Base-by-base conservation (phyloP, 164 flowering plant genomes). In the Berberis thunbergii region DNA sequence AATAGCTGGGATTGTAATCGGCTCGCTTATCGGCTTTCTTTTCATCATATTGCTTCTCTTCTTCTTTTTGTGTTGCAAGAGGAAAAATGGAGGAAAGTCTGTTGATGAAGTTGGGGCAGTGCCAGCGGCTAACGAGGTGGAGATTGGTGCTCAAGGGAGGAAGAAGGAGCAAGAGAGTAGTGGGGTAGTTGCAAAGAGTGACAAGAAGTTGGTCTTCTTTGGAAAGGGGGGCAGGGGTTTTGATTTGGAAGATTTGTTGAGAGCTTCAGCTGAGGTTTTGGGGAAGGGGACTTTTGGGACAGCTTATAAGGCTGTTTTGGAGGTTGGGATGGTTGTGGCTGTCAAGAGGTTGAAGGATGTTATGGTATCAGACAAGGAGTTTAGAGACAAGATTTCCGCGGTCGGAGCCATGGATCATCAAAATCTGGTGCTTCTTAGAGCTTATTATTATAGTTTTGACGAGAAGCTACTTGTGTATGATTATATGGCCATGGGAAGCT, bases 291-390 rank as follows among this genome's bases (percentile, higher is more conserved):
- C 55, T 12, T 52, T 52, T 52, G 55, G 55, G 55, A 52, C 55
- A 52, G 13, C 13, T 52, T 52, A 52, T 52, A 52, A 52, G 55
- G 55, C 55, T 10, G 55, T 52, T 52, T 11, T 52, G n/a, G 55
- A 52, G 2, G 55, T 7, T 52, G 55, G 55, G 8, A 52, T 26
- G 10, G 12, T 11, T 52, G n/a, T 7, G n/a, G 55, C 7, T 52
- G n/a, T 52, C 55, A 52, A 52, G 13, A 52, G 55, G 55, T 52
- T 52, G 55, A 52, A 52, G 55, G n/a, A 52, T 52, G 55, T 7
- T 52, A 52, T 3, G 8, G n/a, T 11, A 12, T 6, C 55, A 10
- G 55, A 52, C 13, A 52, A 26, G 3, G n/a, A 52, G 13, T 52
- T 52, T 26, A 52, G 55, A 11, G 55, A 52, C 13, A 52, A 6